These are phyloP conservation scores for Syzygium syzygioides DNA, from an alignment of 441 rosid genomes.

Conservation along the genomic window DNA sequence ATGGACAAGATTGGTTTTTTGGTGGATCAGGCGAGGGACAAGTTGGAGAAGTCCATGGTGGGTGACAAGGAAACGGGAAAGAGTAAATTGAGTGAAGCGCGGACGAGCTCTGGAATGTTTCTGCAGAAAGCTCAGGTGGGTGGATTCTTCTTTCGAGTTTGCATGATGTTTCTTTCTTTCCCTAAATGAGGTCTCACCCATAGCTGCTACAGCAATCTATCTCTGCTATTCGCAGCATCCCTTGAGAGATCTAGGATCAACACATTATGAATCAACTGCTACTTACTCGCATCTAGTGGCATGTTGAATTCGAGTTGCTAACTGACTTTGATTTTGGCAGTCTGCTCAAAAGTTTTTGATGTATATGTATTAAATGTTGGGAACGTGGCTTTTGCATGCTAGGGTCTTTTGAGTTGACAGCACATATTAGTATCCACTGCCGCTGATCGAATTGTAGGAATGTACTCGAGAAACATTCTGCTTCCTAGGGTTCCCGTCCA, in stretches of 20 bases:
- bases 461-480: neutral
- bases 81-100: conserved; percentile 69
- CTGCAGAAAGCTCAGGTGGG: conserved; percentile 62
- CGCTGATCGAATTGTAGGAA: neutral
- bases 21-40: conserved; percentile 55
- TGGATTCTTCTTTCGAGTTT: neutral
- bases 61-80: conserved; percentile 82
- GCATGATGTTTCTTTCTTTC: neutral
- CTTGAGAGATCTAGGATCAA: neutral
- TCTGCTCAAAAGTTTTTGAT: neutral
- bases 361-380: neutral
- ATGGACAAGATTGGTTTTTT: neutral
- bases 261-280: neutral
- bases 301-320: neutral
- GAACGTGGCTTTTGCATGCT: neutral
- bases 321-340: neutral
- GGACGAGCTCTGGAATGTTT: conserved; percentile 97
- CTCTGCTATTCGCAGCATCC: neutral
- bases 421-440: too few relatives aligned
- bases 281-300: neutral
- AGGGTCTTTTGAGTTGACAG: neutral
- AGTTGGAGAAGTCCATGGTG: conserved; percentile 89
- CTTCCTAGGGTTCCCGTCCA: neutral
- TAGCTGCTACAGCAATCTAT: neutral
- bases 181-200: neutral